These are phyloP conservation scores for Macadamia integrifolia DNA, from an alignment of 164 flowering plant genomes.

Conservation along the genomic window DNA sequence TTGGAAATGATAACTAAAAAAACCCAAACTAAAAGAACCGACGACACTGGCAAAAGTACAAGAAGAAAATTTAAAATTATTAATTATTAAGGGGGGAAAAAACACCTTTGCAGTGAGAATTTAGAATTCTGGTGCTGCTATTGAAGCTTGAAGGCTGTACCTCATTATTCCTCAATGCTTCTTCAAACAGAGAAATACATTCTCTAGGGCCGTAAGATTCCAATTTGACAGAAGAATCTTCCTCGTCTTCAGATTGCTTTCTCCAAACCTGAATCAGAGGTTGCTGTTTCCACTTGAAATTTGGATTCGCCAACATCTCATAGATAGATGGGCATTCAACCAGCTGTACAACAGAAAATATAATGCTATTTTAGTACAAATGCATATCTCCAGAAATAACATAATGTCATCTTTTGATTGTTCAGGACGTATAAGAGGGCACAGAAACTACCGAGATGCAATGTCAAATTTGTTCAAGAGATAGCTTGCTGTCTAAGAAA, in stretches of 20 bases:
- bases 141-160: conserved; percentile 24
- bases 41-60: neutral
- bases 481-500: no score
- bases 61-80: conserved; percentile 1
- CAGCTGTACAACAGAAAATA: conserved; percentile 36
- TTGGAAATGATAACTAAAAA: no score
- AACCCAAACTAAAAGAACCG: no score
- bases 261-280: conserved; percentile 81
- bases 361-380: neutral
- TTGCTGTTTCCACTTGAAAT: conserved; percentile 58
- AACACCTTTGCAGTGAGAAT: neutral
- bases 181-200: conserved; percentile 42
- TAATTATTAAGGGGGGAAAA: neutral
- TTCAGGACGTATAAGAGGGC: neutral
- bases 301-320: conserved; percentile 87
- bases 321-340: conserved; percentile 93
- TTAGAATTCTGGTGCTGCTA: neutral
- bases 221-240: conserved; percentile 29
- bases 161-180: conserved; percentile 73
- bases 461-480: no score
- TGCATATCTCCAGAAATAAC: neutral
- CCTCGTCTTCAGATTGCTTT: conserved; percentile 37
- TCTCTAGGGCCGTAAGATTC: conserved; percentile 55
- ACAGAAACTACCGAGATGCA: neutral
- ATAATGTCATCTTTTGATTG: neutral